These are phyloP conservation scores for Colletotrichum liriopes DNA, from an alignment of 2,329 filamentous ascomycete species.

Conservation along the genomic window DNA sequence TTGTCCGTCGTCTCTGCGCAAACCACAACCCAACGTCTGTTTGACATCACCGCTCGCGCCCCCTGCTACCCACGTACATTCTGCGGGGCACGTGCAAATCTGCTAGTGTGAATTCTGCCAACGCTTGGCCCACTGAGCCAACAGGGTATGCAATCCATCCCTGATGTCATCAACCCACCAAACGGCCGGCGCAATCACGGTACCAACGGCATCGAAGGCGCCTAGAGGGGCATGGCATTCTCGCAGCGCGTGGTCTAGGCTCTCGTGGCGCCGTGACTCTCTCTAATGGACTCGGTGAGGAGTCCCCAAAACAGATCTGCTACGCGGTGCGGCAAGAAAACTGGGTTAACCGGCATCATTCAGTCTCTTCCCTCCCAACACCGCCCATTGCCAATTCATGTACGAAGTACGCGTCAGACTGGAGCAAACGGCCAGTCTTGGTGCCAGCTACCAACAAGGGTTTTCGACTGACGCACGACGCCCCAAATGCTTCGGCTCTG, in stretches of 20 bases:
- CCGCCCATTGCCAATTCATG: conserved; percentile 1
- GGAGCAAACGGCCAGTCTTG: conserved; percentile 32
- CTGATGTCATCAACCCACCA: conserved; percentile 43
- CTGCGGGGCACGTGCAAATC: conserved; percentile 17
- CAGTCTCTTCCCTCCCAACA: background rate
- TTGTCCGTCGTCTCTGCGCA: background rate
- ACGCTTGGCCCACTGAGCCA: conserved; percentile 37
- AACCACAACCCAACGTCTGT: conserved; percentile 21
- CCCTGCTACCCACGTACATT: conserved; percentile 14
- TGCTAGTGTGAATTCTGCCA: conserved; percentile 11
- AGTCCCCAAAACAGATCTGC: conserved; percentile 14
- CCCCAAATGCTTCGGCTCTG: conserved; percentile 20
- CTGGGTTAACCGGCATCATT: conserved; percentile 21
- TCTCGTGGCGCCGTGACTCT: background rate
- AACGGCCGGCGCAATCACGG: conserved; percentile 38
- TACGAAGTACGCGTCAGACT: conserved; percentile 39
- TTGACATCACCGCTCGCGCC: conserved; percentile 38
- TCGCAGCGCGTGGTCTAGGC: conserved; percentile 25
- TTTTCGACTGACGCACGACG: conserved; percentile 10
- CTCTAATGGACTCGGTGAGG: conserved; percentile 9
- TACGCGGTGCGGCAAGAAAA: conserved; percentile 19
- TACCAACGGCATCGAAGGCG: conserved; percentile 33
- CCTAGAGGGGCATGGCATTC: conserved; percentile 33
- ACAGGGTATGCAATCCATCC: conserved; percentile 23
- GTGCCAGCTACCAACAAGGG: conserved; percentile 14